phyloP scores from a whole-genome alignment of 495 filamentous ascomycete species.

The Aspergillus cavernicola region DNA sequence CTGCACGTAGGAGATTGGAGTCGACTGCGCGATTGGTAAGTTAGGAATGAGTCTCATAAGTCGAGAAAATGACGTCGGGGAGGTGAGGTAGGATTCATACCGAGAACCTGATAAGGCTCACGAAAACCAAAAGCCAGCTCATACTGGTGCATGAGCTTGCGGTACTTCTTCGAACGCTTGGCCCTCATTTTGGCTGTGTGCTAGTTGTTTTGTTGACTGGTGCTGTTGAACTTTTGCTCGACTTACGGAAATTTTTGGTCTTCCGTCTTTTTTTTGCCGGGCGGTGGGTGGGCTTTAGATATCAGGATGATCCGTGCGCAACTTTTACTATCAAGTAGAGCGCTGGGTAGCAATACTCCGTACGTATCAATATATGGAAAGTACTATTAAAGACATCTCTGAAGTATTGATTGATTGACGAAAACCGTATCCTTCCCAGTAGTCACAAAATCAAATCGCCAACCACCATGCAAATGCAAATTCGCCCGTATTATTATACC shows the following conservation, averaged over 20 bases:
- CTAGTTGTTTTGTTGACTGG: constrained; percentile 4
- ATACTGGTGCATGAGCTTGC: constrained; percentile 94
- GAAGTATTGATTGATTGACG: no score
- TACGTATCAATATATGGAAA: no score
- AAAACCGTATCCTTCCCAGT: background rate
- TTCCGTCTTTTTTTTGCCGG: constrained; percentile 34
- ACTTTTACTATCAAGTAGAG: background rate
- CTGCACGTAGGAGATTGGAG: constrained; percentile 71
- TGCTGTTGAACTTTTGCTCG: constrained; percentile 10
- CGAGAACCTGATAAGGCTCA: constrained; percentile 87
- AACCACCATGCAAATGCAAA: constrained; percentile 10
- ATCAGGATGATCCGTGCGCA: constrained; percentile 26
- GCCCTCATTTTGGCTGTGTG: constrained; percentile 63
- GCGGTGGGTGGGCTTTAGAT: constrained; percentile 29
- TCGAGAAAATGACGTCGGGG: background rate
- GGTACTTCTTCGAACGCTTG: constrained; percentile 92
- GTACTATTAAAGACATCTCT: no score
- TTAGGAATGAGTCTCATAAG: background rate
- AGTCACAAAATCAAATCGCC: background rate
- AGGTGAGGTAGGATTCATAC: constrained; percentile 38
- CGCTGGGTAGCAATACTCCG: no score
- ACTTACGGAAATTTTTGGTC: constrained; percentile 39
- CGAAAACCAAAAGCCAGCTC: constrained; percentile 79
- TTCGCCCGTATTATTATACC: background rate
- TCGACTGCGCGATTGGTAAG: constrained; percentile 52